Conservation (phyloP, 192 early-diverging fungal species). For the Mortierella claussenii region DNA sequence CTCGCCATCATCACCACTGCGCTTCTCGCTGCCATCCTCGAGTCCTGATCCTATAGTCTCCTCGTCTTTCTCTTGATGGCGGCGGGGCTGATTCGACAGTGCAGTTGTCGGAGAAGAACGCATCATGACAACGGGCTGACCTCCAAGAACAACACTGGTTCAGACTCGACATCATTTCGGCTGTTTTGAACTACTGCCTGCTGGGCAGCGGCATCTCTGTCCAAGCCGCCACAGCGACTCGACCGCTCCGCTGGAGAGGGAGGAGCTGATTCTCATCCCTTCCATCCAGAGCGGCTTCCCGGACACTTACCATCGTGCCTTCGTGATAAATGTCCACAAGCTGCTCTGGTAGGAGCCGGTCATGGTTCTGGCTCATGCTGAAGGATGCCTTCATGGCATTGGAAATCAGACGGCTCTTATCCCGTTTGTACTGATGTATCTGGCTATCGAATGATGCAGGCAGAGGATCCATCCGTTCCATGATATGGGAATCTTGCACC, state of each 20-base stretch:
- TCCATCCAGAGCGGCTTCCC: background rate
- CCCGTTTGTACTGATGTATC: no score
- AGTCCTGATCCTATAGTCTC: no score
- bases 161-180: slow-evolving; percentile 47
- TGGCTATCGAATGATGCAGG: no score
- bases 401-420: no score
- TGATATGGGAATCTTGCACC: no score
- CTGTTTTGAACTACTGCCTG: slow-evolving; percentile 52
- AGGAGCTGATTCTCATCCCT: no score
- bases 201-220: slow-evolving; percentile 23
- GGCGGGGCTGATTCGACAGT: slow-evolving; percentile 36
- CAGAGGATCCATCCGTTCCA: no score
- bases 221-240: slow-evolving; percentile 7
- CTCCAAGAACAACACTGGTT: slow-evolving; percentile 48
- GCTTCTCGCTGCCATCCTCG: no score
- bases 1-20: no score
- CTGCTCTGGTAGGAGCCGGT: slow-evolving; percentile 2
- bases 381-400: no score
- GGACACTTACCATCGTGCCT: background rate
- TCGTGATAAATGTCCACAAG: slow-evolving; percentile 5
- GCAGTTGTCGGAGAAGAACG: slow-evolving; percentile 58
- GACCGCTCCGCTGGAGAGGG: slow-evolving; percentile 10
- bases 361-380: slow-evolving; percentile 6
- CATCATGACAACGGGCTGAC: slow-evolving; percentile 58
- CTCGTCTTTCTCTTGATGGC: slow-evolving; percentile 15